These are phyloP conservation scores for Buddleja alternifolia DNA, from an alignment of 257 asterid genomes.

Conservation along the genomic window DNA sequence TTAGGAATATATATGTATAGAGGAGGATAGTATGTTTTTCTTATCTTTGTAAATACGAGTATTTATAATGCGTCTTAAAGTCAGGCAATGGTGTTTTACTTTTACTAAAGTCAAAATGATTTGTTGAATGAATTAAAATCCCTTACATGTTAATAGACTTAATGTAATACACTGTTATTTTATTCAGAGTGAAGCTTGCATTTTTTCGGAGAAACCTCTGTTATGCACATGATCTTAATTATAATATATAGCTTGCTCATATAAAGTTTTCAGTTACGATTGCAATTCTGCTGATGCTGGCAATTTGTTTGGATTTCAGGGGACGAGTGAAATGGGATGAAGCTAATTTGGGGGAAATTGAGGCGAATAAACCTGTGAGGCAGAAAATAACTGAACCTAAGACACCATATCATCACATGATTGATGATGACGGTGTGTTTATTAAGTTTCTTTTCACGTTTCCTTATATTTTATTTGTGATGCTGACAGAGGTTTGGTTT, in stretches of 20 bases:
- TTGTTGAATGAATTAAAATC: neutral
- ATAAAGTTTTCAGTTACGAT: neutral
- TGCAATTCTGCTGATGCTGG: constrained; percentile 21
- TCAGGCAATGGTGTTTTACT: neutral
- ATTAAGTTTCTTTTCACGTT: constrained; percentile 2
- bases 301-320: constrained; percentile 46
- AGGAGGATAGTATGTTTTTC: no score
- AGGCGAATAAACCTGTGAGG: constrained; percentile 91
- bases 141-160: neutral
- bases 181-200: neutral
- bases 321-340: constrained; percentile 84
- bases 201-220: neutral
- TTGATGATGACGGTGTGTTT: constrained; percentile 50
- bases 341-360: constrained; percentile 83
- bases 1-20: no score
- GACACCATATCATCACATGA: constrained; percentile 96
- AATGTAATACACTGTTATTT: neutral
- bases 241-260: neutral
- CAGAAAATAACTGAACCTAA: constrained; percentile 98
- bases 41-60: neutral
- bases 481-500: neutral
- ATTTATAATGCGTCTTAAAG: neutral
- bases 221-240: neutral
- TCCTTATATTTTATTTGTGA: neutral
- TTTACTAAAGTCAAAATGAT: neutral